phyloP scores from a whole-genome alignment of 2,329 filamentous ascomycete species.

The Penicillium sp. region DNA sequence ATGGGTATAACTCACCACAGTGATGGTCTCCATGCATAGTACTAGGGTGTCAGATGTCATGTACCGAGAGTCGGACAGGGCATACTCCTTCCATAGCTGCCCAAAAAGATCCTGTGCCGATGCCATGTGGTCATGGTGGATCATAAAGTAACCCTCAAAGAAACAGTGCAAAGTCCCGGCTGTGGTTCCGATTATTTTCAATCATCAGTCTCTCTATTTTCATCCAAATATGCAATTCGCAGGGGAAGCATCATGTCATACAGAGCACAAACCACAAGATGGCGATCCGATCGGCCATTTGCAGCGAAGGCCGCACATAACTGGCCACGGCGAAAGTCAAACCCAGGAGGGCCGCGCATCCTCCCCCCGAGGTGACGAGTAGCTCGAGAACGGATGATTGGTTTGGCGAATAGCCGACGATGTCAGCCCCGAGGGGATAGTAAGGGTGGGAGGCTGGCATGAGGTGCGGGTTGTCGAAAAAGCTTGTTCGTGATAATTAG shows the following conservation, averaged over 20 bases:
- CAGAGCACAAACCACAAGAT: constrained; percentile 79
- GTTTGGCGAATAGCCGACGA: constrained; percentile 70
- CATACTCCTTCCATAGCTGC: constrained; percentile 93
- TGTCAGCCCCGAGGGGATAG: constrained; percentile 67
- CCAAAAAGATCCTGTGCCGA: constrained; percentile 73
- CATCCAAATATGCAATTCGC: background rate
- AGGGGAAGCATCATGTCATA: constrained; percentile 42
- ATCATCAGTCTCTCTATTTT: background rate
- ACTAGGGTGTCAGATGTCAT: constrained; percentile 81
- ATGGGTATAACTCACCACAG: constrained; percentile 62
- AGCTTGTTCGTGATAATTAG: constrained; percentile 11
- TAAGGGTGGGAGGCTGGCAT: constrained; percentile 62
- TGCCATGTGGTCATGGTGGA: constrained; percentile 69
- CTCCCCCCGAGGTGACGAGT: constrained; percentile 62
- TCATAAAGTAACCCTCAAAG: constrained; percentile 85
- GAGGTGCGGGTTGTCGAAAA: constrained; percentile 1
- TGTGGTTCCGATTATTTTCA: constrained; percentile 20
- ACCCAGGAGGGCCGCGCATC: constrained; percentile 62
- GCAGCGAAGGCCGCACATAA: constrained; percentile 57
- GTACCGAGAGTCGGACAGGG: constrained; percentile 84
- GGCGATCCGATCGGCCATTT: constrained; percentile 59
- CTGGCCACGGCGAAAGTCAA: constrained; percentile 60
- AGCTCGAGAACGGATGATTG: constrained; percentile 63
- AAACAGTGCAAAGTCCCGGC: constrained; percentile 68
- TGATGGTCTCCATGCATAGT: constrained; percentile 84